Base-by-base conservation (phyloP, 106 monocot species). In the Narthecium ossifragum region DNA sequence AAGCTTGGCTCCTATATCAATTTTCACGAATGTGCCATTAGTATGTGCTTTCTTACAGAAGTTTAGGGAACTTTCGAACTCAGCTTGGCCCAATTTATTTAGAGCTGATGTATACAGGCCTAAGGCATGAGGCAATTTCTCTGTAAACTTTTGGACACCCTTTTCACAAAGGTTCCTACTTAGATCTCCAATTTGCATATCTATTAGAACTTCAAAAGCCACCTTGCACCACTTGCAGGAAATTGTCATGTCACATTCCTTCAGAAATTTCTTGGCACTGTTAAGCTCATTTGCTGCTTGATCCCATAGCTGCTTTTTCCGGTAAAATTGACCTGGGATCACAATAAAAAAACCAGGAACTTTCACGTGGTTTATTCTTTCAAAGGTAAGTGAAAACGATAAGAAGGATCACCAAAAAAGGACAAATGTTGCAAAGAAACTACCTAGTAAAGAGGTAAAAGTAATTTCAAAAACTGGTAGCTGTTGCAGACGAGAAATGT, bases 181-280 rank as follows among this genome's bases (percentile, higher is more conserved):
- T 25, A 68, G 23, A 50, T 75, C 68, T 63, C 68, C 75, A 21
- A 23, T 11, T 36, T 37, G 68, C 31, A 75, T 46, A 50, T 61
- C 61, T 62, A 75, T 39, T 1, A 20, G 9, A 1, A 15, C 61
- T n/a, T 62, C 62, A 30, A 63, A 31, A 32, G 15, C 26, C 55
- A 61, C 55, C 30, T 68, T 58, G 57, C 75, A 75, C 31, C 29
- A 46, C 21, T 57, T 54, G 57, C 75, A 75, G 23, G 56, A 62
- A 57, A 68, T 51, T 11, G 10, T n/a, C 8, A 2, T 32, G 2
- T 21, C 23, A 38, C 34, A 55, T 15, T 69, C 57, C 22, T 4
- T 27, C 22, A 75, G 32, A 68, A 26, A 24, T 34, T 26, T 38
- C 62, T 48, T 57, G 26, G 75, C 62, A 57, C 17, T 14, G 29